Evolutionary conservation across 495 filamentous ascomycete species (phyloP).

Genomic region (Aspergillus affinis): DNA sequence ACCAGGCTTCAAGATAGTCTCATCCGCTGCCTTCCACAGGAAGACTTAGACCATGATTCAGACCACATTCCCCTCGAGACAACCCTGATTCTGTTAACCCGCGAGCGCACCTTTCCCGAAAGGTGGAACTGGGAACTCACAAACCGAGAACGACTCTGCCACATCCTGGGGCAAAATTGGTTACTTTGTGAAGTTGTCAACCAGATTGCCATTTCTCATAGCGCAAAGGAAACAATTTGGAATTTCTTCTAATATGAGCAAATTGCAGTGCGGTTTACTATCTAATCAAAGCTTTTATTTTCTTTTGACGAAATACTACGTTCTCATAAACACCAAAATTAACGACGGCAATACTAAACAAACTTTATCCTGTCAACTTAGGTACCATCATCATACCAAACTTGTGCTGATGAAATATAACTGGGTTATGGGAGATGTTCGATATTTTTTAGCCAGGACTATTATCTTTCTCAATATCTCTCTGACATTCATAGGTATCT

Average conservation of each 20-base stretch:
- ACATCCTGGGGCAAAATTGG: constrained; percentile 1
- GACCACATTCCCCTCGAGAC: constrained; percentile 4
- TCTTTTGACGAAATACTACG: not conserved
- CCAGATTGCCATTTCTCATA: too few species aligned
- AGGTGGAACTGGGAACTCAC: constrained; percentile 6
- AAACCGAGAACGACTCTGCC: constrained; percentile 1
- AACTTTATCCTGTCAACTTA: not conserved
- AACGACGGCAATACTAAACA: not conserved
- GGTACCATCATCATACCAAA: not conserved
- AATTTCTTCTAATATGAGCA: too few species aligned
- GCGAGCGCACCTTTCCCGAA: constrained; percentile 1
- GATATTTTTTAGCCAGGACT: not conserved
- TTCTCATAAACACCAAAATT: not conserved
- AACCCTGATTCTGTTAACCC: not conserved
- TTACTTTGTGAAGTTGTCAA: not conserved
- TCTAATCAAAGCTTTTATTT: not conserved
- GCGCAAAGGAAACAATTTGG: too few species aligned
- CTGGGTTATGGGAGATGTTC: not conserved
- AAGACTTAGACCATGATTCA: constrained; percentile 1
- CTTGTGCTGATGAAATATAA: not conserved
- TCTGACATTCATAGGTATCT: not conserved
- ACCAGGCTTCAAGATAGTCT: constrained; percentile 1
- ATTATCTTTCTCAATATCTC: not conserved
- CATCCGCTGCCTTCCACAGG: constrained; percentile 1
- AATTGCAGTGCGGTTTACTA: not conserved